Evolutionary conservation across 768 basidiomycete genomes (phyloP).

Genomic region (Termitomyces sp.): DNA sequence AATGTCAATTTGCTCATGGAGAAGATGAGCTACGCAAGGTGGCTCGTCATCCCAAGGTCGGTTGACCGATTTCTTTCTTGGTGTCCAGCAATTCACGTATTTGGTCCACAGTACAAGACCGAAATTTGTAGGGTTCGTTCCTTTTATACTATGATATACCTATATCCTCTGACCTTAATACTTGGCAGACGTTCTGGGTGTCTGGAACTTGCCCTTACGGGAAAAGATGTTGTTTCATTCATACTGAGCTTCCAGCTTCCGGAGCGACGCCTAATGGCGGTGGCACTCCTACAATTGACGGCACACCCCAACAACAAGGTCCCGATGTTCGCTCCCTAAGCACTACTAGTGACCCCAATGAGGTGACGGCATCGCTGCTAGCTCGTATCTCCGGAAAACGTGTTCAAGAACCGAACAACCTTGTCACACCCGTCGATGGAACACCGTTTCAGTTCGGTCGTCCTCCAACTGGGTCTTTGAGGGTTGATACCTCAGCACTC

Average conservation of each 20-base stretch:
- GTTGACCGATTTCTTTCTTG: conserved; percentile 15
- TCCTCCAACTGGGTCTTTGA: conserved; percentile 66
- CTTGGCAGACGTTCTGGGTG: conserved; percentile 82
- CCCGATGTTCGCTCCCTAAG: conserved; percentile 55
- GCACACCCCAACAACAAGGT: conserved; percentile 47
- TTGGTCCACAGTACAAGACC: conserved; percentile 71
- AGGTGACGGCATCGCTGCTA: conserved; percentile 66
- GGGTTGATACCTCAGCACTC: conserved; percentile 71
- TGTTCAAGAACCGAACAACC: conserved; percentile 43
- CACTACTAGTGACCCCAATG: conserved; percentile 80
- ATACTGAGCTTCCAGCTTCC: conserved; percentile 77
- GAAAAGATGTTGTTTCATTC: conserved; percentile 92
- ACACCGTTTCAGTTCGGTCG: conserved; percentile 55
- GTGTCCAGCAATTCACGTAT: conserved; percentile 13
- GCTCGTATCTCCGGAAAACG: conserved; percentile 74
- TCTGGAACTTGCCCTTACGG: conserved; percentile 92
- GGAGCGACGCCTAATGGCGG: conserved; percentile 42
- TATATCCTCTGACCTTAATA: conserved; percentile 10
- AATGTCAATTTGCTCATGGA: conserved; percentile 94
- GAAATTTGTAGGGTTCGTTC: conserved; percentile 79
- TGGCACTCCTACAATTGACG: conserved; percentile 33
- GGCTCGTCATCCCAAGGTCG: conserved; percentile 85
- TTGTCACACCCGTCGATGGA: conserved; percentile 54
- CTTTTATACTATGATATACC: conserved; percentile 17
- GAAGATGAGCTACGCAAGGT: conserved; percentile 84